Conservation (phyloP, 805 yeast species). For the Candida coleopterorum region DNA sequence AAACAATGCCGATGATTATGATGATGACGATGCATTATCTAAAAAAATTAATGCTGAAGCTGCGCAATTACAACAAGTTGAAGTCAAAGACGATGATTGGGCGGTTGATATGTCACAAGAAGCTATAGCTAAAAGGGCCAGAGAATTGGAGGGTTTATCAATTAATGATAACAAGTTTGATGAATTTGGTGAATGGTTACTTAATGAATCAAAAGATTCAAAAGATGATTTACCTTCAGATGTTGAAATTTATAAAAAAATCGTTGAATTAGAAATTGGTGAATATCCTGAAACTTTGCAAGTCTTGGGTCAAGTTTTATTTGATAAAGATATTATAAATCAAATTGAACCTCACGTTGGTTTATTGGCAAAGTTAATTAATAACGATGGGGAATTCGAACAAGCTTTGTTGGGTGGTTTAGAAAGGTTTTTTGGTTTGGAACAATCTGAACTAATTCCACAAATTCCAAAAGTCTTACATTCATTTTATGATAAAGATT, state of each 20-base stretch:
- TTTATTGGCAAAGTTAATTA: conserved; percentile 71
- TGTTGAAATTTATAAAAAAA: conserved; percentile 89
- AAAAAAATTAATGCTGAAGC: conserved; percentile 83
- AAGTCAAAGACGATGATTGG: conserved; percentile 90
- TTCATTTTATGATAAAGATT: conserved; percentile 75
- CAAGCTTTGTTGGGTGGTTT: conserved; percentile 91
- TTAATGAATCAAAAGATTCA: conserved; percentile 45
- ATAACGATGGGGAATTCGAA: conserved; percentile 61
- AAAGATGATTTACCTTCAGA: conserved; percentile 69
- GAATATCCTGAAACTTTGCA: conserved; percentile 75
- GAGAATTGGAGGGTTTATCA: conserved; percentile 69
- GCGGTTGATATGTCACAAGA: conserved; percentile 96
- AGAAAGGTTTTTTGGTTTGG: conserved; percentile 86
- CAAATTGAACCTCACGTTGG: conserved; percentile 79
- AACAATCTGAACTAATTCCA: conserved; percentile 64
- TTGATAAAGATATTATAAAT: conserved; percentile 68
- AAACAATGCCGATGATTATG: conserved; percentile 32
- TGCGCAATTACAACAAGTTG: conserved; percentile 50
- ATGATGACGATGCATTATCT: conserved; percentile 71
- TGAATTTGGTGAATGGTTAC: conserved; percentile 87
- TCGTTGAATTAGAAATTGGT: conserved; percentile 69
- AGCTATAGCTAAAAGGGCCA: conserved; percentile 89
- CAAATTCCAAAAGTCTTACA: conserved; percentile 77
- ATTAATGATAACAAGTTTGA: conserved; percentile 52
- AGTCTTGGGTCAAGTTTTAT: conserved; percentile 87